Evolutionary conservation across 2,329 filamentous ascomycete species (phyloP).

Genomic region (Albifimbria verrucaria): DNA sequence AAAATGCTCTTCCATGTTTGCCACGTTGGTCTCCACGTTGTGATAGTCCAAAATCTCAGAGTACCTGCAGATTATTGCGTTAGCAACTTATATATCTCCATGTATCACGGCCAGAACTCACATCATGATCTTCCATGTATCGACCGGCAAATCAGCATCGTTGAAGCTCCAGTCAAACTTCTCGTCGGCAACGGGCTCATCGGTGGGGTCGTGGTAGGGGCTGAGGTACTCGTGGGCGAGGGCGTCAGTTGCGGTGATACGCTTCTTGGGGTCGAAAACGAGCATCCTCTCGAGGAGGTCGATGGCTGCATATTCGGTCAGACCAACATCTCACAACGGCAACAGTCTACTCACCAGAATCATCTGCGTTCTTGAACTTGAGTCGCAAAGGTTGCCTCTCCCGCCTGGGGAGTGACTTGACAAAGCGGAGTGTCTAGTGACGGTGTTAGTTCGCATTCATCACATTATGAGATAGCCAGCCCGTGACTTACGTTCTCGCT

Average conservation of each 20-base stretch:
- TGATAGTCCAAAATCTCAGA: slow-evolving; percentile 98
- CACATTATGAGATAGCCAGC: background rate
- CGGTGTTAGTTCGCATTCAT: slow-evolving; percentile 7
- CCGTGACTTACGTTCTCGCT: slow-evolving; percentile 81
- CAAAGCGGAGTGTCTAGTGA: slow-evolving; percentile 83
- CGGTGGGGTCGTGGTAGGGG: slow-evolving; percentile 95
- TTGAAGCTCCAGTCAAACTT: slow-evolving; percentile 99
- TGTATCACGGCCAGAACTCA: slow-evolving; percentile 42
- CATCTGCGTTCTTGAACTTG: slow-evolving; percentile 96
- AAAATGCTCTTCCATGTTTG: slow-evolving; percentile 36
- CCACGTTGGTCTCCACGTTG: slow-evolving; percentile 67
- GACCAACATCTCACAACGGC: too few relatives aligned
- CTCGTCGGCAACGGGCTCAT: slow-evolving; percentile 92
- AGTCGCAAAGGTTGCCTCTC: slow-evolving; percentile 81
- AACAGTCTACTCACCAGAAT: slow-evolving; percentile 59
- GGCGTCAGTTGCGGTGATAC: slow-evolving; percentile 81
- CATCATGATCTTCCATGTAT: slow-evolving; percentile 99
- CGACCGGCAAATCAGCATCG: slow-evolving; percentile 92
- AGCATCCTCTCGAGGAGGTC: slow-evolving; percentile 95
- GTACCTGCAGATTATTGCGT: slow-evolving; percentile 61
- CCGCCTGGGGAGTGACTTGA: slow-evolving; percentile 93
- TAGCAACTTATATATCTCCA: background rate
- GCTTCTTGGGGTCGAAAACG: slow-evolving; percentile 96
- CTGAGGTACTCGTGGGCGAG: slow-evolving; percentile 90
- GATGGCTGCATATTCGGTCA: slow-evolving; percentile 57